These are phyloP conservation scores for Arthrobotrys entomopaga DNA, from an alignment of 2,329 filamentous ascomycete species.

Conservation along the genomic window DNA sequence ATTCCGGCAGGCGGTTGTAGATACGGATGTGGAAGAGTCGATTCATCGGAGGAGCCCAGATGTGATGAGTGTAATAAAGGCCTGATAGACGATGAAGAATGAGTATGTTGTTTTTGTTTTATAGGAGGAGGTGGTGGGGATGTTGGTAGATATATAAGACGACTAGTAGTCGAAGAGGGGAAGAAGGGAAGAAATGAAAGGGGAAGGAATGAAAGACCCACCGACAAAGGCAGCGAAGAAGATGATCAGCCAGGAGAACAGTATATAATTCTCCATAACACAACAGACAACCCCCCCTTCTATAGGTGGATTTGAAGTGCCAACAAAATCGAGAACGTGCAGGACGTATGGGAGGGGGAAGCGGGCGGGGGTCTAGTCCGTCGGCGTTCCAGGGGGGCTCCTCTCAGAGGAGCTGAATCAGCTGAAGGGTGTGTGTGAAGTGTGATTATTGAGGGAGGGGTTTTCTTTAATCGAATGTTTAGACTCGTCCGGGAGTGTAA, in stretches of 20 bases:
- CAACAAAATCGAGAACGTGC: conserved; percentile 17
- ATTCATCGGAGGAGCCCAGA: conserved; percentile 78
- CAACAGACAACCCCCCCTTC: conserved; percentile 15
- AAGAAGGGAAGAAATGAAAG: too few relatives aligned
- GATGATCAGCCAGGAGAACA: conserved; percentile 54
- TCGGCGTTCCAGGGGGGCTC: background rate
- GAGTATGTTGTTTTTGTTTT: background rate
- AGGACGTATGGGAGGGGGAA: background rate
- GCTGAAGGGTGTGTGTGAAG: conserved; percentile 24
- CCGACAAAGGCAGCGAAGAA: conserved; percentile 55
- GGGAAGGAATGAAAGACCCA: conserved; percentile 18
- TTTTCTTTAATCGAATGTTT: background rate
- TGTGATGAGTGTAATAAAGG: conserved; percentile 81
- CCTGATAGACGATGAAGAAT: conserved; percentile 62
- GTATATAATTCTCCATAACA: conserved; percentile 54
- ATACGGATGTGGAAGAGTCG: conserved; percentile 66
- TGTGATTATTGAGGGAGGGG: background rate
- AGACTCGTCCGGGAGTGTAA: too few relatives aligned
- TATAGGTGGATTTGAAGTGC: conserved; percentile 26
- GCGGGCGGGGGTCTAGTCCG: background rate
- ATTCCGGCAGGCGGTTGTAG: conserved; percentile 80
- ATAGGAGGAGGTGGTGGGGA: conserved; percentile 7
- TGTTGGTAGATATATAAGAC: conserved; percentile 1
- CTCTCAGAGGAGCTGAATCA: conserved; percentile 32
- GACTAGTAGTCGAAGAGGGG: background rate